Evolutionary conservation across 1,284 basidiomycete genomes (phyloP).

Genomic region (Trametes sp.): DNA sequence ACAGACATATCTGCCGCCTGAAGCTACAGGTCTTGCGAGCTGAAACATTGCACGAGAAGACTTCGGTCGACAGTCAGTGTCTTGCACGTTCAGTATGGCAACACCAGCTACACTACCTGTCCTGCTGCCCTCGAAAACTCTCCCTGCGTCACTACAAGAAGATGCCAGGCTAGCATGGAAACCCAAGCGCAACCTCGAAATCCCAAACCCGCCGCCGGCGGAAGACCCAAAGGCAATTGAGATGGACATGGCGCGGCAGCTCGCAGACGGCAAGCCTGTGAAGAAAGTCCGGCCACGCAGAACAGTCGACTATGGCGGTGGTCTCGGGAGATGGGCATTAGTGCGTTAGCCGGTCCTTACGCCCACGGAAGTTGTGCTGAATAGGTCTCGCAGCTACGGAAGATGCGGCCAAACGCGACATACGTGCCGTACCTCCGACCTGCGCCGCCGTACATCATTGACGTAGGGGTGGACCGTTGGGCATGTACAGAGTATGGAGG

Average conservation of each 20-base stretch:
- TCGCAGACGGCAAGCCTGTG: constrained; percentile 76
- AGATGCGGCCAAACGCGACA: constrained; percentile 75
- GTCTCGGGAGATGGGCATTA: constrained; percentile 83
- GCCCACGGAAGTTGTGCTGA: not conserved
- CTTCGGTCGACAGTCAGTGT: too few relatives aligned
- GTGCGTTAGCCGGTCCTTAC: constrained; percentile 53
- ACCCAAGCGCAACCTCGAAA: constrained; percentile 24
- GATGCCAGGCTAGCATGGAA: constrained; percentile 23
- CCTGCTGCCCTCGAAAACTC: constrained; percentile 2
- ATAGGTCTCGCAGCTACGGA: constrained; percentile 60
- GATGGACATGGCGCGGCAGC: constrained; percentile 71
- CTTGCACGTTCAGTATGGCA: constrained; percentile 10
- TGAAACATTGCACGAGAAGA: too few relatives aligned
- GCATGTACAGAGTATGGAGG: constrained; percentile 30
- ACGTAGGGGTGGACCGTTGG: constrained; percentile 59
- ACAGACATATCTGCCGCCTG: too few relatives aligned
- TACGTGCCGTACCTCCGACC: constrained; percentile 83
- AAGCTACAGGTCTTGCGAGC: too few relatives aligned
- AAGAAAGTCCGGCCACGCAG: constrained; percentile 92
- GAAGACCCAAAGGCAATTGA: constrained; percentile 55
- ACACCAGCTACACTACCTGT: constrained; percentile 4
- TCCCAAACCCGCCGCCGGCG: constrained; percentile 23
- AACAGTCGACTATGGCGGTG: constrained; percentile 95
- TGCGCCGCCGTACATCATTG: constrained; percentile 83
- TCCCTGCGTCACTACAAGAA: constrained; percentile 6